phyloP scores from a whole-genome alignment of 1,284 basidiomycete species.

The Mycena citricolor region DNA sequence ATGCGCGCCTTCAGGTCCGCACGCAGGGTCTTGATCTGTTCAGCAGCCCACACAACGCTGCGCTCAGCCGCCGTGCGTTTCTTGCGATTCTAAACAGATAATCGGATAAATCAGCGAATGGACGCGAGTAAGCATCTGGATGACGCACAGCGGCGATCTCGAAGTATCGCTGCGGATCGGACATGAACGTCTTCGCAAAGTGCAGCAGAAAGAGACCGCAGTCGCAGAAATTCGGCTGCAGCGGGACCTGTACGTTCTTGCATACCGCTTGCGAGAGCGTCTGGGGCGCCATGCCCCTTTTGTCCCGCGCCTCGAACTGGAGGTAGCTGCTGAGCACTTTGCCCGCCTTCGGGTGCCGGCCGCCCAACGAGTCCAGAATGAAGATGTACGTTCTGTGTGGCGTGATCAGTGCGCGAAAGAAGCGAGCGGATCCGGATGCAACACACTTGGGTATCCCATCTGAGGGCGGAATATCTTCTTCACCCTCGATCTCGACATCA shows the following conservation, averaged over 20 bases:
- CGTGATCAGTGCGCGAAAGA: too few species aligned
- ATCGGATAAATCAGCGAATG: conserved; percentile 1
- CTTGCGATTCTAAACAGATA: conserved; percentile 29
- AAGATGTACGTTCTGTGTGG: conserved; percentile 70
- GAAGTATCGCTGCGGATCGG: conserved; percentile 46
- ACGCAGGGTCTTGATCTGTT: conserved; percentile 37
- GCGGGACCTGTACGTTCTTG: conserved; percentile 66
- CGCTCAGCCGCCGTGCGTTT: conserved; percentile 35
- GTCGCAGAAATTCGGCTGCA: conserved; percentile 83
- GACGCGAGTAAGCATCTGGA: conserved; percentile 3
- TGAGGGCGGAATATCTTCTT: conserved; percentile 15
- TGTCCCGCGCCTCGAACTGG: conserved; percentile 77
- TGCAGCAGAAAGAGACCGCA: conserved; percentile 86
- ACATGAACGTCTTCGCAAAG: conserved; percentile 72
- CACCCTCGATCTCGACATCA: conserved; percentile 13
- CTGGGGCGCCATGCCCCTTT: conserved; percentile 45
- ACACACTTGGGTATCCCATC: too few species aligned
- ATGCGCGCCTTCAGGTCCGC: conserved; percentile 38
- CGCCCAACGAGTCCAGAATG: conserved; percentile 85
- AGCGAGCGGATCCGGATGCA: too few species aligned
- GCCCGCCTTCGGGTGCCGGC: conserved; percentile 62
- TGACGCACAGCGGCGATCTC: conserved; percentile 46
- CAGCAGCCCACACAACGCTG: conserved; percentile 49
- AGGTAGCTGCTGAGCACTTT: conserved; percentile 72
- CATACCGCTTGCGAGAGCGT: conserved; percentile 43